Base-by-base conservation (phyloP, 805 yeast genomes). In the Monosporozyma siamensis region DNA sequence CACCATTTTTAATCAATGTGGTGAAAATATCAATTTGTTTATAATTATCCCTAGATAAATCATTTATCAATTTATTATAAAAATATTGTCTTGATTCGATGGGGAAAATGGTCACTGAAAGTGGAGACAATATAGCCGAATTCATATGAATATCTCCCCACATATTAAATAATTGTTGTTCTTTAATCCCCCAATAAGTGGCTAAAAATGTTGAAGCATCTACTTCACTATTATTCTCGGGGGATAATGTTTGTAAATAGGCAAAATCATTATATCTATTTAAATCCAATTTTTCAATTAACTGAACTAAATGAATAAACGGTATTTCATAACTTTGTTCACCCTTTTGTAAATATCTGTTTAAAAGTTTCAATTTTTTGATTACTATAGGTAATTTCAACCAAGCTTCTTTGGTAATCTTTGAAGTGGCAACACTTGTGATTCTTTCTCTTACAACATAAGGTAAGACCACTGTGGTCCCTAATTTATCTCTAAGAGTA, bases 121-220 rank as follows among this genome's bases (percentile, higher is more conserved):
- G 48, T 4, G 78, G 72, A 36, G 66, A 63, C 31, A 62, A 46
- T 4, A 63, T 48, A 14, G 64, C 57, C 34, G 54, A 49, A 32
- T 64, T 63, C 7, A 52, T 42, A 21, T 63, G 58, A 1, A 61
- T 49, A 1, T 59, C 50, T 5, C 67, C 59, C 78, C 78, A 75
- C 31, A 72, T 44, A 49, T 70, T 59, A 39, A 68, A 56, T 53
- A 72, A 45, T 34, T 59, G 64, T 38, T 59, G 74, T 53, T 74
- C 75, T 47, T 72, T 63, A 20, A 80, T 51, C 1, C 75, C 68
- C 47, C 78, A 59, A 12, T 75, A 64, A 20, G 74, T 63, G 0
- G 82, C 72, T 43, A 71, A 66, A 24, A 65, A 59, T 0, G 53
- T 45, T 0, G 66, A 48, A 2, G 64, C 53, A 20, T 61, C 53